Conservation (phyloP, 345 rosid species). For the Linum usitatissimum region DNA sequence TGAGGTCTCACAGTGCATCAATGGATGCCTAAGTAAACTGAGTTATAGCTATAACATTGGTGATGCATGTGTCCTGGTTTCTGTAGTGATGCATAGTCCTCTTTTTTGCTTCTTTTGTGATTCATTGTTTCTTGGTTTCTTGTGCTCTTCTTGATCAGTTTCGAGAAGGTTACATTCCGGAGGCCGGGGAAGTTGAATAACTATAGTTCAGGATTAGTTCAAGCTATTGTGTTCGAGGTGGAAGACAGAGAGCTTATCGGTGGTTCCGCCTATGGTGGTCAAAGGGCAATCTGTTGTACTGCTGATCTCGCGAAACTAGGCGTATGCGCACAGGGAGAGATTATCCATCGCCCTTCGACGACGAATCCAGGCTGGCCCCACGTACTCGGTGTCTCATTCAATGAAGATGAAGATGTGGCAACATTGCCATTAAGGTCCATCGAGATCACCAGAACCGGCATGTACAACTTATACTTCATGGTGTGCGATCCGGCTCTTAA, state of each 20-base stretch:
- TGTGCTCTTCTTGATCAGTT: slow-evolving; percentile 30
- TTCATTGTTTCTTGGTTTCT: neutral
- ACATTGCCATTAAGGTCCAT: slow-evolving; percentile 42
- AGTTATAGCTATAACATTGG: neutral
- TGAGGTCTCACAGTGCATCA: neutral
- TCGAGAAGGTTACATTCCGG: slow-evolving; percentile 66
- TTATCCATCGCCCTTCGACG: slow-evolving; percentile 69
- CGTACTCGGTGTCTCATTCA: slow-evolving; percentile 53
- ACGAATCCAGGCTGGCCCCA: slow-evolving; percentile 63
- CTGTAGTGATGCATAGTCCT: neutral
- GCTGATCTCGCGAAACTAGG: slow-evolving; percentile 85
- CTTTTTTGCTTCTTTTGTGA: neutral
- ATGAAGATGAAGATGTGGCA: slow-evolving; percentile 33
- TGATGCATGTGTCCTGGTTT: neutral
- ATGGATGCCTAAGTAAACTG: neutral
- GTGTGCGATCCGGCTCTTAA: slow-evolving; percentile 66
- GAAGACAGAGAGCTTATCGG: slow-evolving; percentile 80
- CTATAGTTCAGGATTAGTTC: slow-evolving; percentile 43
- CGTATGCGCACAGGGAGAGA: slow-evolving; percentile 59
- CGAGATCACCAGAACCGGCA: slow-evolving; percentile 70
- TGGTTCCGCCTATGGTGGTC: slow-evolving; percentile 97
- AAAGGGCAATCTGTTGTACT: slow-evolving; percentile 90
- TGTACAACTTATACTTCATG: slow-evolving; percentile 89
- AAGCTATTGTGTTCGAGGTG: slow-evolving; percentile 71
- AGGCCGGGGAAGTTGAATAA: slow-evolving; percentile 41